Base-by-base conservation (phyloP, 1,284 basidiomycete genomes). In the Vanrija sp. region DNA sequence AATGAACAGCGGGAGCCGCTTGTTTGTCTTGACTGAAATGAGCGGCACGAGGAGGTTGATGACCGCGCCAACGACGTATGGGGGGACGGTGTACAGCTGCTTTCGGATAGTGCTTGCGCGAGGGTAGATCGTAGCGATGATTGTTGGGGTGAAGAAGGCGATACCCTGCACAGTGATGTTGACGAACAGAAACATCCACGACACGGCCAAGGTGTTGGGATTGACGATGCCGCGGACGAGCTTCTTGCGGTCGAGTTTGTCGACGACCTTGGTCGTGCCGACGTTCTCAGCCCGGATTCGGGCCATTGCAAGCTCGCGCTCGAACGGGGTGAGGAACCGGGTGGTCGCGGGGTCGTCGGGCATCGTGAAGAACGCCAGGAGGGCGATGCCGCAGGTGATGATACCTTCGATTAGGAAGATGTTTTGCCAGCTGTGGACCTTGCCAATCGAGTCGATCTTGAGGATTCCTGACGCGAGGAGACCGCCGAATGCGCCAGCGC, bases 181-280 rank as follows among this genome's bases (percentile, higher is more conserved):
- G 62, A 75, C 70, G 46, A 78, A 64, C 9, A 78, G 43, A 64
- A 76, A 77, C 55, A 73, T 73, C 28, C 67, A 46, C 3, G 72
- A 65, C 29, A 66, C 58, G 23, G 60, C 60, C n/a, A 73, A 25
- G 0, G 63, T 63, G 52, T 62, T 63, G 1, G 63, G 61, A 44
- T 62, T 60, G 29, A 61, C 6, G 44, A 74, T 61, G 10, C 59
- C 59, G 9, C 40, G 43, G 14, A 50, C 21, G 8, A 51, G 28
- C 28, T 55, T 58, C 14, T 29, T 44, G 49, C 29, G 46, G 56
- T 54, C 44, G 5, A 56, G n/a, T 38, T 56, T 52, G 45, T 58
- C 57, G 2, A 43, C 45, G 25, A 58, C 45, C 34, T 65, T 56
- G 4, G 55, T 60, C n/a, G 57, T 57, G 25, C 61, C 61, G 18